A percentile compares a stretch with the other conserved stretches of the same genome.
Evolutionary conservation across 1,284 basidiomycete species (phyloP).

Genomic region (Ustilago tritici): DNA sequence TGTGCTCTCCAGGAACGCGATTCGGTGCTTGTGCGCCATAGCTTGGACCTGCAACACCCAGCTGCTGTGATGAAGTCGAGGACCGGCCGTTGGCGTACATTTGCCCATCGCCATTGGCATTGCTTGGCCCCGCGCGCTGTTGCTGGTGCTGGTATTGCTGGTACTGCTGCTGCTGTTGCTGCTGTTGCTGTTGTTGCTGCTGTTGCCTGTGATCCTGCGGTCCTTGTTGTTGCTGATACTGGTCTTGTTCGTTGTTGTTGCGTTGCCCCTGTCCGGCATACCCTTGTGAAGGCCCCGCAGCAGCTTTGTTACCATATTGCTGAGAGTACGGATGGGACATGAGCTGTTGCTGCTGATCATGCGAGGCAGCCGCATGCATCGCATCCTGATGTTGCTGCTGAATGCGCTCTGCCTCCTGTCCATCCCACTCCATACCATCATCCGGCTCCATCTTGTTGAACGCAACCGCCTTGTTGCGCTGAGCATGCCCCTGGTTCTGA

Average conservation of each 20-base stretch:
- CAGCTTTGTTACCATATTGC: slow-evolving; percentile 13
- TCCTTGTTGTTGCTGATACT: slow-evolving; percentile 6
- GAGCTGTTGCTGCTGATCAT: slow-evolving; percentile 31
- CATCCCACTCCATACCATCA: slow-evolving; percentile 73
- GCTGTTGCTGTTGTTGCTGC: slow-evolving; percentile 59
- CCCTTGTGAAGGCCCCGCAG: slow-evolving; percentile 20
- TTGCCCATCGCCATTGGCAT: slow-evolving; percentile 17
- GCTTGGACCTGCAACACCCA: slow-evolving; percentile 19
- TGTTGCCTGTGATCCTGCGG: slow-evolving; percentile 4
- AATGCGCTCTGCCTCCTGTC: slow-evolving; percentile 69
- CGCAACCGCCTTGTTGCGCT: slow-evolving; percentile 14
- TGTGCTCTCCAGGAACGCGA: slow-evolving; percentile 26
- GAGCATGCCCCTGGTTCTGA: slow-evolving; percentile 8
- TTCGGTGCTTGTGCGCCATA: slow-evolving; percentile 22
- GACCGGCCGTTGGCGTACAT: slow-evolving; percentile 25
- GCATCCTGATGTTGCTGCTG: slow-evolving; percentile 59
- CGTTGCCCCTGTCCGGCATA: slow-evolving; percentile 17
- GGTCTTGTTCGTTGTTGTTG: neutral
- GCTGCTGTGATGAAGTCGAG: slow-evolving; percentile 31
- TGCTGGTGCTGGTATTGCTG: slow-evolving; percentile 42
- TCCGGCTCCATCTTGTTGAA: slow-evolving; percentile 72
- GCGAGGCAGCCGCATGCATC: slow-evolving; percentile 13
- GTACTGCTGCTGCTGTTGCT: slow-evolving; percentile 44
- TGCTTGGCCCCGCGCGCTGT: slow-evolving; percentile 14
- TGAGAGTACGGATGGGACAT: slow-evolving; percentile 29